Base-by-base conservation (phyloP, 129 eudicot genomes). In the Centrapalus pauciflorus region DNA sequence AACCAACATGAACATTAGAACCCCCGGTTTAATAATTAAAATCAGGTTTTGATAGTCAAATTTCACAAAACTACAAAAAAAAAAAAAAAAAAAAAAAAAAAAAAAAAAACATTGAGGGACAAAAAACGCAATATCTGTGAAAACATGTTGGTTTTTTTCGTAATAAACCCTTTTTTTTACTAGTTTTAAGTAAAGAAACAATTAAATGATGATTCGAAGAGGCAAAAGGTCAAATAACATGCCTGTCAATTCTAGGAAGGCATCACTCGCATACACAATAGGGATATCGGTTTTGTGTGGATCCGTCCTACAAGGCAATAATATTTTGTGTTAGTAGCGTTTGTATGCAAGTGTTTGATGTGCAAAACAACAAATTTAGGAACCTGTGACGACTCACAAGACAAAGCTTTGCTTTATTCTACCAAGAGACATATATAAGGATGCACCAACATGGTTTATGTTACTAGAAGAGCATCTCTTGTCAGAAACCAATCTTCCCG, bases 341-440 rank as follows among this genome's bases (percentile, higher is more conserved):
- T 41, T 64, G 1, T 4, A 55, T 25, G 17, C 13, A 45, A 2
- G 49, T 72, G 56, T 51, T 34, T 13, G 56, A 69, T 10, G 10
- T 50, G 60, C 21, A 43, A 23, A 70, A 63, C 12, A 16, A 64
- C 38, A 68, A 55, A 56, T 17, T 0, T 6, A 54, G 66, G 60
- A 49, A 76, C 54, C 12, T 20, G 64, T 55, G 75, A 76, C 1
- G 78, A 90, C 97, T 90, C 97, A 90, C 97, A 90, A 82, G 84
- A 90, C 95, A 90, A 90, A 90, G 87, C 97, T 90, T 79, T 87
- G 97, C 82, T 84, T 90, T 82, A 90, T 90, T 87, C 97, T 87
- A 90, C 90, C 93, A 77, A 90, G 92, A 76, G 95, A 90, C 78
- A 81, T 80, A 71, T 72, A 77, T 79, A 87, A 80, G 66, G 95